Evolutionary conservation across 108 stramenopile genomes (phyloP).

Genomic region (Nannochloropsis gaditana): DNA sequence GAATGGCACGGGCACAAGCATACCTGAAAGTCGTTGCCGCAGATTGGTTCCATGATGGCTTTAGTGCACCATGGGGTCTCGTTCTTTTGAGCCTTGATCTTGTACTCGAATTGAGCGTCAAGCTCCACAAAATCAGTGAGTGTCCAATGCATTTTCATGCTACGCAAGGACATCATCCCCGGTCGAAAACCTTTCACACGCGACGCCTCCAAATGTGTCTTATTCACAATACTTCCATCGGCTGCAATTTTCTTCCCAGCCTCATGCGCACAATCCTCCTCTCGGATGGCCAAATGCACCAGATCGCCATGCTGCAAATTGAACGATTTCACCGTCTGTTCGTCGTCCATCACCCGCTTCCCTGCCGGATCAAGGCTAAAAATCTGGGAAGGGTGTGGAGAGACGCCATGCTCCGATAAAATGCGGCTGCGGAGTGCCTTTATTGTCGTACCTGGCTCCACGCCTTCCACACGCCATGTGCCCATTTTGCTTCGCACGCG

Average conservation of each 20-base stretch:
- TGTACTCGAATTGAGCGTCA: slow-evolving; percentile 85
- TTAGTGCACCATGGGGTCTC: slow-evolving; percentile 21
- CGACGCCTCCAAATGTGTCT: slow-evolving; percentile 46
- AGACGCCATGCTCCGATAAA: slow-evolving; percentile 40
- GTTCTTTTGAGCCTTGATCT: slow-evolving; percentile 72
- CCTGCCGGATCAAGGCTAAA: slow-evolving; percentile 34
- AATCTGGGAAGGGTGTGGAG: slow-evolving; percentile 31
- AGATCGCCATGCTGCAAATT: slow-evolving; percentile 46
- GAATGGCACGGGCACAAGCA: slow-evolving; percentile 49
- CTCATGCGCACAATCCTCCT: slow-evolving; percentile 34
- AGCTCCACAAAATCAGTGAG: slow-evolving; percentile 83
- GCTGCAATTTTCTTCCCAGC: slow-evolving; percentile 49
- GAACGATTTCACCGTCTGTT: slow-evolving; percentile 28
- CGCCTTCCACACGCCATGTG: slow-evolving; percentile 51
- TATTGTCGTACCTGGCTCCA: slow-evolving; percentile 36
- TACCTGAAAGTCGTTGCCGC: slow-evolving; percentile 23
- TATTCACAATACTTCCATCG: slow-evolving; percentile 52
- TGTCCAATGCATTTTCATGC: slow-evolving; percentile 98
- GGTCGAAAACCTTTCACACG: slow-evolving; percentile 69
- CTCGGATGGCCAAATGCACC: slow-evolving; percentile 40
- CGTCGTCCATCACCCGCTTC: slow-evolving; percentile 21
- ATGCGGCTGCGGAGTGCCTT: slow-evolving; percentile 31
- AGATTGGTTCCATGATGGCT: slow-evolving; percentile 19
- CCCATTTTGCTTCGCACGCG: slow-evolving; percentile 51
- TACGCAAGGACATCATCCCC: slow-evolving; percentile 72